These are phyloP conservation scores for Rhynchospora pubera DNA, from an alignment of 176 grass and related monocot species.

Conservation along the genomic window DNA sequence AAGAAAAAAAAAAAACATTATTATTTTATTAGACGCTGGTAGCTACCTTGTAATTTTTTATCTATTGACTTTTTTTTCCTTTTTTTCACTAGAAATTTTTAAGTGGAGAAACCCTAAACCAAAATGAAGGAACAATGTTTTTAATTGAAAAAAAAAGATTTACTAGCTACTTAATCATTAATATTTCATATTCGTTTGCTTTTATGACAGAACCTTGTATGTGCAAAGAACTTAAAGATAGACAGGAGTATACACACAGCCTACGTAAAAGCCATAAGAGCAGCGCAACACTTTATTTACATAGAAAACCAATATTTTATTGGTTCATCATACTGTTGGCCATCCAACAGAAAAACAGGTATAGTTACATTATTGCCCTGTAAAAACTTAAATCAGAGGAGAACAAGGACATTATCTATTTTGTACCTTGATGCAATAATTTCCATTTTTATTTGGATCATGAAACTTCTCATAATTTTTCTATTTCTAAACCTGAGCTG, in stretches of 20 bases:
- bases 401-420: not conserved
- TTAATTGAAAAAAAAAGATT: not conserved
- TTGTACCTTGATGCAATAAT: not conserved
- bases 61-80: not conserved
- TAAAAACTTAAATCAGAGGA: not conserved
- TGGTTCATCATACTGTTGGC: slow-evolving; percentile 51
- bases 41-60: not conserved
- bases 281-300: slow-evolving; percentile 61
- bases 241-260: slow-evolving; percentile 61
- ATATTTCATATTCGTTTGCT: not conserved
- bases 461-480: not conserved
- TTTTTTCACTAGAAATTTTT: not conserved
- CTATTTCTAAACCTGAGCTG: not conserved
- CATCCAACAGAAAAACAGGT: slow-evolving; percentile 55
- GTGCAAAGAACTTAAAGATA: slow-evolving; percentile 59
- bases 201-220: slow-evolving; percentile 43
- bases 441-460: not conserved
- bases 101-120: not conserved
- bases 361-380: not conserved
- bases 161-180: not conserved
- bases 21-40: not conserved
- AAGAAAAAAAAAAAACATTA: not conserved
- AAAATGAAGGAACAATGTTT: not conserved
- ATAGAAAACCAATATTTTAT: slow-evolving; percentile 68
- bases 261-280: slow-evolving; percentile 58